phyloP scores from a whole-genome alignment of 164 flowering plant genomes.

The Dillenia turbinata region DNA sequence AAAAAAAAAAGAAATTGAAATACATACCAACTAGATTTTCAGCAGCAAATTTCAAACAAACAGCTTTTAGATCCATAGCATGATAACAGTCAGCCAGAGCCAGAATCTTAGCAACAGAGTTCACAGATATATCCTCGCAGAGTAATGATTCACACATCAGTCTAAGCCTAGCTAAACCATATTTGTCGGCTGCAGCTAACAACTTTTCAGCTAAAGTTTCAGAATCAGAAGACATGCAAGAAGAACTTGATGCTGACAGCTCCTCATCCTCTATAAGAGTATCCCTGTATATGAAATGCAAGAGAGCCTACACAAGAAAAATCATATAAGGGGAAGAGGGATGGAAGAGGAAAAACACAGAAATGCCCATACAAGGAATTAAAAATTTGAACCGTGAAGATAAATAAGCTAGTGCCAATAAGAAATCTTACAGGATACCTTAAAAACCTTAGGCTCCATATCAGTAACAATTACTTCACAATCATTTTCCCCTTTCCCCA shows the following conservation, averaged over 20 bases:
- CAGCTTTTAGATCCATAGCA: slow-evolving; percentile 65
- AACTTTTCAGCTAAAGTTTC: slow-evolving; percentile 72
- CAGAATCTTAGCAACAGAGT: slow-evolving; percentile 56
- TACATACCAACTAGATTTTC: slow-evolving; percentile 71
- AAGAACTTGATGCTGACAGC: slow-evolving; percentile 42
- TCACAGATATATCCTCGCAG: slow-evolving; percentile 69
- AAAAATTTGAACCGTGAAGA: no score
- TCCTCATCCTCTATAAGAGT: slow-evolving; percentile 65
- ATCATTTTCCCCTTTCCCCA: slow-evolving; percentile 32
- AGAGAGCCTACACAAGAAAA: slow-evolving; percentile 60
- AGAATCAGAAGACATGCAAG: slow-evolving; percentile 34
- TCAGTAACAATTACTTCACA: slow-evolving; percentile 47
- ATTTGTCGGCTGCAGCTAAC: slow-evolving; percentile 74
- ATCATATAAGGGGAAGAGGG: background rate
- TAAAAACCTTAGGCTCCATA: slow-evolving; percentile 79
- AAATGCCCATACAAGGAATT: background rate
- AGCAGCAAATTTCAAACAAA: slow-evolving; percentile 78
- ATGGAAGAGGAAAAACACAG: background rate
- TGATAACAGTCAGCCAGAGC: slow-evolving; percentile 62
- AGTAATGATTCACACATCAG: slow-evolving; percentile 69
- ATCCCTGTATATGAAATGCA: slow-evolving; percentile 83
- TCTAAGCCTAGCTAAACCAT: slow-evolving; percentile 54
- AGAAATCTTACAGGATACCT: slow-evolving; percentile 34
- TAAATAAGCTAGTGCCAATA: no score
- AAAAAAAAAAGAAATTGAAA: slow-evolving; percentile 5